Conservation (phyloP, 441 rosid genomes). For the Francoa sonchifolia region DNA sequence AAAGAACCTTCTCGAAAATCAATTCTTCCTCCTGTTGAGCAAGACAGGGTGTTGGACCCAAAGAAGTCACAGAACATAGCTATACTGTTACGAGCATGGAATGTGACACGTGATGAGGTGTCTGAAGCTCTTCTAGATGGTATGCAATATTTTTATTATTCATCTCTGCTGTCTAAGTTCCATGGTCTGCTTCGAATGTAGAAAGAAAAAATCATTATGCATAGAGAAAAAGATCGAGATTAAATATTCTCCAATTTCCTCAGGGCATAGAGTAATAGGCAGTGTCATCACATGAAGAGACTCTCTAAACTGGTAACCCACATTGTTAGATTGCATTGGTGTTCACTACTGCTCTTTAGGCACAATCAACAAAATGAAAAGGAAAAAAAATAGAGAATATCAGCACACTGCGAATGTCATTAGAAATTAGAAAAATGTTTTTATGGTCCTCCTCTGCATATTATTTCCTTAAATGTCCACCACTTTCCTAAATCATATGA, state of each 20-base stretch:
- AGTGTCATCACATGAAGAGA: too few species aligned
- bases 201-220: background rate
- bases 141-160: slow-evolving; percentile 10
- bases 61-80: slow-evolving; percentile 98
- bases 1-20: slow-evolving; percentile 59
- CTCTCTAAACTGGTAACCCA: too few species aligned
- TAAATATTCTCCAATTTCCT: too few species aligned
- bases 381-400: background rate
- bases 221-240: background rate
- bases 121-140: slow-evolving; percentile 95
- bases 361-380: background rate
- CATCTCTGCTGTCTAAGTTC: too few species aligned
- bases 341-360: too few species aligned
- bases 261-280: too few species aligned
- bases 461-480: background rate
- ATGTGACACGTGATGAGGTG: slow-evolving; percentile 88
- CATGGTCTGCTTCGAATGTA: background rate
- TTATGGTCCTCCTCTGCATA: background rate
- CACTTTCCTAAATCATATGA: slow-evolving; percentile 9
- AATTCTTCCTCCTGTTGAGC: slow-evolving; percentile 53
- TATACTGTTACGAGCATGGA: slow-evolving; percentile 74
- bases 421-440: background rate
- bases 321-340: too few species aligned
- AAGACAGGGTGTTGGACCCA: slow-evolving; percentile 84
- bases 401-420: too few species aligned